These are phyloP conservation scores for Arabidopsis arenosa DNA, from an alignment of 345 rosid genomes.

Conservation along the genomic window DNA sequence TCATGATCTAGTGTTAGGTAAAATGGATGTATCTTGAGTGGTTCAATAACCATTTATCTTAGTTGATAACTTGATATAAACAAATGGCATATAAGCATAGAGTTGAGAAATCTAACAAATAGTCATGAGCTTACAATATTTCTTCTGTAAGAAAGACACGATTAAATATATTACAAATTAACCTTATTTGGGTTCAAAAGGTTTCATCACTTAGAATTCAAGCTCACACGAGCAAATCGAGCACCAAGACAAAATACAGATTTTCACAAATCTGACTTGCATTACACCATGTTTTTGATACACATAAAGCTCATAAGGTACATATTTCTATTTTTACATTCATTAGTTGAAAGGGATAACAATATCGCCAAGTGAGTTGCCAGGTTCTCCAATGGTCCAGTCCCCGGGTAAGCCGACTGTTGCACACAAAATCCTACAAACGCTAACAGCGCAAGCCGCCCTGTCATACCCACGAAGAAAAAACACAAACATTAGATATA, in stretches of 20 bases:
- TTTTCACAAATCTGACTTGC: slow-evolving; percentile 42
- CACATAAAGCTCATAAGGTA: slow-evolving; percentile 41
- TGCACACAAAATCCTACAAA: slow-evolving; percentile 95
- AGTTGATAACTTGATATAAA: background rate
- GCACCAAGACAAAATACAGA: slow-evolving; percentile 36
- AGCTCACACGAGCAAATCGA: slow-evolving; percentile 25
- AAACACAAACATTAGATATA: slow-evolving; percentile 13
- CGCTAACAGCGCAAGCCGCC: slow-evolving; percentile 90
- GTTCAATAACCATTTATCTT: background rate
- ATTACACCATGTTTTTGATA: slow-evolving; percentile 40
- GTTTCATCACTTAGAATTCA: slow-evolving; percentile 12
- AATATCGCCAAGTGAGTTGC: slow-evolving; percentile 83
- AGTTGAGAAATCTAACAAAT: background rate
- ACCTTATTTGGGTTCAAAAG: slow-evolving; percentile 3
- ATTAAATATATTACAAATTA: too few species aligned
- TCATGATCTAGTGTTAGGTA: too few species aligned
- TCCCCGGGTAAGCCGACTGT: slow-evolving; percentile 95
- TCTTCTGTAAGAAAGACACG: background rate
- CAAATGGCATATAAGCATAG: background rate
- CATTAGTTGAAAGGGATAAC: slow-evolving; percentile 61
- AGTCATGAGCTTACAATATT: slow-evolving; percentile 9
- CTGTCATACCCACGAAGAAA: slow-evolving; percentile 44
- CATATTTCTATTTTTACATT: slow-evolving; percentile 41
- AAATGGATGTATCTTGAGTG: background rate
- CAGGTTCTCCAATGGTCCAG: slow-evolving; percentile 98